Evolutionary conservation across 495 filamentous ascomycete genomes (phyloP).

Genomic region (Trichoderma asperelloides): DNA sequence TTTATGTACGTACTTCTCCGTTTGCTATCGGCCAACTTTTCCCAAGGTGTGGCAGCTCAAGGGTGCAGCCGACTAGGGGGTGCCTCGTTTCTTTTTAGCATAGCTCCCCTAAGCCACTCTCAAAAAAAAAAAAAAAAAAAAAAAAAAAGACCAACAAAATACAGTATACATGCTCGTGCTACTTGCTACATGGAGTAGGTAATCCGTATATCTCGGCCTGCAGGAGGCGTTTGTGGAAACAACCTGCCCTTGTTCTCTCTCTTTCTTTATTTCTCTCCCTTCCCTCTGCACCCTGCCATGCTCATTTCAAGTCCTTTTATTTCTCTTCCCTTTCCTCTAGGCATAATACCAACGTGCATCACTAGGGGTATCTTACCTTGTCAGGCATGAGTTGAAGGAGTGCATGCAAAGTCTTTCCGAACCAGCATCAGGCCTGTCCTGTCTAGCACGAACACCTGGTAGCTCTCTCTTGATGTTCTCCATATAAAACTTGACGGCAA

Average conservation of each 20-base stretch:
- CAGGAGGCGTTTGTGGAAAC: too few species aligned
- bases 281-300: background rate
- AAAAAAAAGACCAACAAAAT: background rate
- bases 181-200: background rate
- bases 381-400: background rate
- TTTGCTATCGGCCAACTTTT: background rate
- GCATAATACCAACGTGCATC: too few species aligned
- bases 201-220: background rate
- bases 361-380: background rate
- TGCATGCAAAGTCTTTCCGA: background rate
- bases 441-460: too few species aligned
- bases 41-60: slow-evolving; percentile 1
- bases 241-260: too few species aligned
- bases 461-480: too few species aligned
- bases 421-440: too few species aligned
- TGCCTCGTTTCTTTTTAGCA: background rate
- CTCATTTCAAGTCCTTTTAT: background rate
- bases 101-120: background rate
- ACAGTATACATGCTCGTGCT: background rate
- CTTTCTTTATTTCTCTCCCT: too few species aligned
- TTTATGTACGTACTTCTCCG: too few species aligned
- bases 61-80: background rate
- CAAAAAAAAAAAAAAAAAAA: background rate
- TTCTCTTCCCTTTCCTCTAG: background rate
- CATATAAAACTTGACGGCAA: too few species aligned